Evolutionary conservation across 2,329 filamentous ascomycete genomes (phyloP), one percentile per base, ranked within the genome.

Genomic region (Colletotrichum tabaci): DNA sequence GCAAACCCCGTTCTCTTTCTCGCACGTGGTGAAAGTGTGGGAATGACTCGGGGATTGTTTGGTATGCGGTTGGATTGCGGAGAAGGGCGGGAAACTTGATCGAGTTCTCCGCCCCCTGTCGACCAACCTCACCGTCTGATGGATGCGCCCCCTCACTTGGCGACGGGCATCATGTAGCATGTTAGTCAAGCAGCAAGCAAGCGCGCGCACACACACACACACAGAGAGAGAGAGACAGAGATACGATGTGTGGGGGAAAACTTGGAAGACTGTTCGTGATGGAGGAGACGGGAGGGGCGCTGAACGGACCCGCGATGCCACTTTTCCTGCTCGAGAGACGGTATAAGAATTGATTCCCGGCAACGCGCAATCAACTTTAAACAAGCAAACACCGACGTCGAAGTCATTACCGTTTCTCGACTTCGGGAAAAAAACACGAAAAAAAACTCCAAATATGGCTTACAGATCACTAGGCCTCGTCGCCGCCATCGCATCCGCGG

Each of bases 111-210:
- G 64, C 66, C 56, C 44, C 58, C 42, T 64, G 52, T 62, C 55
- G 46, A 38, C 40, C 46, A 42, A 66, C 53, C 53, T 60, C 52
- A 38, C 46, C 57, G 42, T 57, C 67, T 30, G 47, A 50, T 50
- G 18, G 16, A 35, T 30, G 44, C 68, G 12, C 71, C 62, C 62
- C 71, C 71, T 64, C 71, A 35, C 67, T 73, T 71, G 62, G 58
- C 53, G 47, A 53, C 23, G 52, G 46, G 52, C 53, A 52, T 68
- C 16, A 30, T 71, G 58, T 71, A 52, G 63, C 16, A 21, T 71
- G 58, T 71, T 60, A 49, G 52, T 58, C 26, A 38, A 47, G 5
- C 6, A 8, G 18, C 47, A 44, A n/a, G 18, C 35, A 44, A 10
- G 16, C 16, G 2, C 16, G 40, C 18, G 13, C 9, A 44, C 18